Base-by-base conservation (phyloP, 768 basidiomycete species). In the Ramaria rubella region DNA sequence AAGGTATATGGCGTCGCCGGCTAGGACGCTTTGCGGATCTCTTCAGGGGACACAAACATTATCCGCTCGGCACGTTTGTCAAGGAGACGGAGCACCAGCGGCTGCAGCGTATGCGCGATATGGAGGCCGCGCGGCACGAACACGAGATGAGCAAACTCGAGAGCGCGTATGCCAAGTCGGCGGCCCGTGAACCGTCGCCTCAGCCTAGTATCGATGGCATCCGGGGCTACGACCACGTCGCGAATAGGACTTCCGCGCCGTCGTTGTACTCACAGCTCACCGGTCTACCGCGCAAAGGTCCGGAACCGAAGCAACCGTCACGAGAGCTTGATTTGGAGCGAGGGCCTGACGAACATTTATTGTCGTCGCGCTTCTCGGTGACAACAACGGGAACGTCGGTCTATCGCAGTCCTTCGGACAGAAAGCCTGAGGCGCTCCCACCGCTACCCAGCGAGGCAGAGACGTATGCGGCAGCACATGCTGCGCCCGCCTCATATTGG, bases 261-360 rank as follows among this genome's bases (percentile, higher is more conserved):
- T 85, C 82, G 43, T 64, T 90, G 36, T 91, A 85, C 68, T 82
- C 86, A 56, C 80, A 86, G 66, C 65, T 82, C 49, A 90, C 86
- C 9, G 87, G 88, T 19, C 64, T 74, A 33, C 81, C 81, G 59
- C 77, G 79, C 30, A 73, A 72, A 26, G 78, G 74, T 40, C 83
- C 88, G 5, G 85, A 88, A 63, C 81, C 86, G n/a, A 78, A 87
- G n/a, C 79, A 84, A 68, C 86, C 87, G 19, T 75, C 87, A 60
- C 78, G 77, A 70, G 72, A 73, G 59, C 9, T 46, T 23, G 59
- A 52, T n/a, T 44, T 57, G 11, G 48, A 57, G 21, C 49, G 38
- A 23, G 45, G 34, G 27, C n/a, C n/a, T n/a, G 49, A 69, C 38
- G 57, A 59, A 15, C 71, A 76, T 29, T 65, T 72, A 31, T 62